Conservation (phyloP, 176 grass and related monocot species). For the Bromus sterilis region DNA sequence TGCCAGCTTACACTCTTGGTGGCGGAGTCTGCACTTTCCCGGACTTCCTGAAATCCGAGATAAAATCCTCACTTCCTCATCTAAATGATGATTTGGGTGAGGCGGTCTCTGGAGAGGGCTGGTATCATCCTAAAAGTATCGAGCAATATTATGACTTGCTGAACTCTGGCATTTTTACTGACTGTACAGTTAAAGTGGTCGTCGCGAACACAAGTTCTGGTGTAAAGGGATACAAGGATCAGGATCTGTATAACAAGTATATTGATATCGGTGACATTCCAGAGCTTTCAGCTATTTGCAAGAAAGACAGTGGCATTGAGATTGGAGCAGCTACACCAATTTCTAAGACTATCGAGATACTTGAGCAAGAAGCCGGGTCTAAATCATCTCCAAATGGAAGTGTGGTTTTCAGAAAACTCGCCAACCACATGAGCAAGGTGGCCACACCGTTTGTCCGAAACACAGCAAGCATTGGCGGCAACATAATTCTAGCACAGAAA, state of each 20-base stretch:
- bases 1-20: slow-evolving; percentile 43
- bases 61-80: slow-evolving; percentile 25
- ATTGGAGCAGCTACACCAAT: slow-evolving; percentile 65
- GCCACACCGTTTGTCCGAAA: slow-evolving; percentile 65
- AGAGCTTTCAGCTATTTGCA: slow-evolving; percentile 40
- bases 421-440: slow-evolving; percentile 75
- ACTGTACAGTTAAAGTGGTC: slow-evolving; percentile 44
- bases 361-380: slow-evolving; percentile 18
- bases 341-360: slow-evolving; percentile 38
- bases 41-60: slow-evolving; percentile 47
- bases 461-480: slow-evolving; percentile 72
- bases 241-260: slow-evolving; percentile 38
- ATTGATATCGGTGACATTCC: slow-evolving; percentile 63
- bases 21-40: slow-evolving; percentile 54
- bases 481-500: slow-evolving; percentile 70
- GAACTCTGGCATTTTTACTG: slow-evolving; percentile 16
- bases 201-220: slow-evolving; percentile 58
- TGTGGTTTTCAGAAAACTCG: slow-evolving; percentile 51
- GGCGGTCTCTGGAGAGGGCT: slow-evolving; percentile 2
- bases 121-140: slow-evolving; percentile 52
- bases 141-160: slow-evolving; percentile 40
- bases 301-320: slow-evolving; percentile 27
- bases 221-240: slow-evolving; percentile 55
- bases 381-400: background rate
- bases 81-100: background rate